These are phyloP conservation scores for Heterobasidion irregulare DNA, from an alignment of 1,284 basidiomycete species.

Conservation along the genomic window DNA sequence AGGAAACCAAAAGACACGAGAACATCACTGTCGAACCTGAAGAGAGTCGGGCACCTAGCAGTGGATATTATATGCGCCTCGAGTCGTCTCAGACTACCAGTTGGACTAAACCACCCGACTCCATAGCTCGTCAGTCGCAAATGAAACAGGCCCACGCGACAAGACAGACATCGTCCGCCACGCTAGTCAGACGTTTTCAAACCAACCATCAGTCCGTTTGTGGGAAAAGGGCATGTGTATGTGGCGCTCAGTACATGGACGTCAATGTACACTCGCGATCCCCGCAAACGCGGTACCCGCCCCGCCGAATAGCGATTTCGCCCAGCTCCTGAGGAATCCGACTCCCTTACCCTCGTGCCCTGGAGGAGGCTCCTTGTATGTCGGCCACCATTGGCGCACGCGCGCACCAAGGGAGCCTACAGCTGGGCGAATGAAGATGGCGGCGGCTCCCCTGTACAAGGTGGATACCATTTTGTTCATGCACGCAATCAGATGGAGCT, in stretches of 20 bases:
- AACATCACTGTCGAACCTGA: background rate
- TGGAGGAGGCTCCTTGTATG: background rate
- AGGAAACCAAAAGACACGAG: background rate
- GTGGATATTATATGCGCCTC: background rate
- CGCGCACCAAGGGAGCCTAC: background rate
- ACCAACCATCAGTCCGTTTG: background rate
- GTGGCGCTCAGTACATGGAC: background rate
- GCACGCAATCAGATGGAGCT: background rate
- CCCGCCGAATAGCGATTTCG: constrained; percentile 3
- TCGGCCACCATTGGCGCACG: constrained; percentile 1
- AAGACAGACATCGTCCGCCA: too few relatives aligned
- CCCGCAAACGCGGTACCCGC: background rate
- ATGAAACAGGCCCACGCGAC: too few relatives aligned
- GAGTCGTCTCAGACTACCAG: background rate
- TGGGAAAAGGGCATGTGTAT: background rate
- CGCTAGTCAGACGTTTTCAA: background rate
- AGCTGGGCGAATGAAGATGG: constrained; percentile 10
- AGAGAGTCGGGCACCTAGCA: background rate
- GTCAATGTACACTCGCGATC: background rate
- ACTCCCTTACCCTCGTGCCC: constrained; percentile 10
- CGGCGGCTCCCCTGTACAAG: constrained; percentile 10
- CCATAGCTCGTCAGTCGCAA: too few relatives aligned
- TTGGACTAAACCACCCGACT: background rate
- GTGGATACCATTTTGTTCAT: background rate
- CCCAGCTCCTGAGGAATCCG: constrained; percentile 11